These are phyloP conservation scores for Sclerotinia spermophila DNA, from an alignment of 2,329 filamentous ascomycete species.

Conservation along the genomic window DNA sequence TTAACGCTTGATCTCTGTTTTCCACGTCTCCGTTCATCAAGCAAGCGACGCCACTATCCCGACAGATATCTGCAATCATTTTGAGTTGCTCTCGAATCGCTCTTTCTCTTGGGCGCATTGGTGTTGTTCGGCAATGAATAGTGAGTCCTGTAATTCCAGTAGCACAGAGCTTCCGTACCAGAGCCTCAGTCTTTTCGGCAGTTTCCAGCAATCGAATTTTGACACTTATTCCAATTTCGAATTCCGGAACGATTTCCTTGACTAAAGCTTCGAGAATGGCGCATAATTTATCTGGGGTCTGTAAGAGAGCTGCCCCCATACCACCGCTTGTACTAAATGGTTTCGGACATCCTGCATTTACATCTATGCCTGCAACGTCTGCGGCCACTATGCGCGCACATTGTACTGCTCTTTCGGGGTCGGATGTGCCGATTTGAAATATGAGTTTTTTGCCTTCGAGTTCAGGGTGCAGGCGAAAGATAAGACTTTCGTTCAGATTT, in stretches of 20 bases:
- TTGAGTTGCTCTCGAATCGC: slow-evolving; percentile 81
- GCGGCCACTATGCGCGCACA: slow-evolving; percentile 79
- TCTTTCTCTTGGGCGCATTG: slow-evolving; percentile 86
- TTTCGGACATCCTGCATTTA: slow-evolving; percentile 98
- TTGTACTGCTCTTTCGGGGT: slow-evolving; percentile 76
- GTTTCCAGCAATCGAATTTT: slow-evolving; percentile 89
- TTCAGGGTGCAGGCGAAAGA: slow-evolving; percentile 79
- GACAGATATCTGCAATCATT: slow-evolving; percentile 80
- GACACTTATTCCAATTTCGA: slow-evolving; percentile 89
- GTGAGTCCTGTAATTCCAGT: slow-evolving; percentile 93
- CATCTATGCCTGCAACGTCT: slow-evolving; percentile 90
- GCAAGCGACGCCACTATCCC: slow-evolving; percentile 81
- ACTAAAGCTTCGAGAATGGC: slow-evolving; percentile 83
- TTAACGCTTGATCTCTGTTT: slow-evolving; percentile 65
- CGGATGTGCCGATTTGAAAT: slow-evolving; percentile 88
- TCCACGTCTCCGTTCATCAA: slow-evolving; percentile 94
- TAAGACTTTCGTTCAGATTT: slow-evolving; percentile 60
- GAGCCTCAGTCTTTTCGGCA: slow-evolving; percentile 66
- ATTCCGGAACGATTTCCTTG: slow-evolving; percentile 68
- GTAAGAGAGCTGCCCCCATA: slow-evolving; percentile 90
- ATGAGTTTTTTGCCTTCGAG: slow-evolving; percentile 73
- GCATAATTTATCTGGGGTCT: slow-evolving; percentile 77
- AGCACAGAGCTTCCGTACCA: slow-evolving; percentile 73
- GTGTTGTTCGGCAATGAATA: slow-evolving; percentile 91
- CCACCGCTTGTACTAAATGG: slow-evolving; percentile 90